A percentile compares a stretch with the other conserved stretches of the same genome.
Evolutionary conservation across 208 protist species (phyloP).

Genomic region (Tritrichomonas foetus): DNA sequence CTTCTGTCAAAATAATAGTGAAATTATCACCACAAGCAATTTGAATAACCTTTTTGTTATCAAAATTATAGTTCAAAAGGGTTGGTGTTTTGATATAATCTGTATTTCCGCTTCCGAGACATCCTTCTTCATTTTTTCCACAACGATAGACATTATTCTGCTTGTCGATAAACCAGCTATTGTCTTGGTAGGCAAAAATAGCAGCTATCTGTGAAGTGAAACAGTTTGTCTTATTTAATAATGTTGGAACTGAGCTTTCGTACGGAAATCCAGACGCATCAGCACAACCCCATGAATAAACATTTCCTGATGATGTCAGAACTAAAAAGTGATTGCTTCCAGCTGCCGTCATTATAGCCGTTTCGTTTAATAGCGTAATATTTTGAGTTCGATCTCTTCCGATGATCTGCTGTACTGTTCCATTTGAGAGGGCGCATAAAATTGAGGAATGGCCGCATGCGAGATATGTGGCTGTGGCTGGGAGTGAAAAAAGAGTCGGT

Average conservation of each 20-base stretch:
- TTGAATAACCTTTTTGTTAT: not conserved
- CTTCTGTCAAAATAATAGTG: not conserved
- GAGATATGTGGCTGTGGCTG: not conserved
- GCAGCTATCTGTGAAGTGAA: not conserved
- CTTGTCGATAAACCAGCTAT: not conserved
- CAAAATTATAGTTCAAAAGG: not conserved
- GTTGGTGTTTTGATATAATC: no score
- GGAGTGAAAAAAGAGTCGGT: not conserved
- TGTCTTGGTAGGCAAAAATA: not conserved
- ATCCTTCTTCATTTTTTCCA: not conserved
- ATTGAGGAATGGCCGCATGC: not conserved
- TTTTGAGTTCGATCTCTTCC: no score
- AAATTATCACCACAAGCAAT: conserved; percentile 6
- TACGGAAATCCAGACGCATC: not conserved
- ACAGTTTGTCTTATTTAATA: not conserved
- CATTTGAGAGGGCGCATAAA: not conserved
- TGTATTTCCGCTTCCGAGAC: not conserved
- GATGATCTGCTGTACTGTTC: not conserved
- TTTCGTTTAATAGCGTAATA: not conserved
- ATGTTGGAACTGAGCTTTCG: not conserved
- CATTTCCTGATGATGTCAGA: not conserved
- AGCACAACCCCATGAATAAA: not conserved
- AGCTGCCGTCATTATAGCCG: not conserved
- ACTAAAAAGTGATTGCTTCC: not conserved
- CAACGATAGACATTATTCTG: not conserved